A percentile compares a stretch with the other conserved stretches of the same genome.
Conservation (phyloP, 805 yeast genomes). For the Metschnikowia chrysomelidarum region DNA sequence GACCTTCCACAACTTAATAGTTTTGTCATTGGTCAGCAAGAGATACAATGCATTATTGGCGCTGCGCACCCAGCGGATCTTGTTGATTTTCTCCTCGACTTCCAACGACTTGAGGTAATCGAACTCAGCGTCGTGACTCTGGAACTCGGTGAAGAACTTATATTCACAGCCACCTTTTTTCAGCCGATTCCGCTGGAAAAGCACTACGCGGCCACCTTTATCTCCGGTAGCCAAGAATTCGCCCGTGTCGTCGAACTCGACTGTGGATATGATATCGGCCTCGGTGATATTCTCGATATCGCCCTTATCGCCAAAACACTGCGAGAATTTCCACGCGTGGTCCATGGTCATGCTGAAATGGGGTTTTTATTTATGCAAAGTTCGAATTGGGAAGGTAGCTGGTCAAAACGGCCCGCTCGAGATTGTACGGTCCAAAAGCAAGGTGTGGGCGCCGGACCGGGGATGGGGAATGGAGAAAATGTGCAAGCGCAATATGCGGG, state of each 20-base stretch:
- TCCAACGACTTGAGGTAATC: conserved; percentile 94
- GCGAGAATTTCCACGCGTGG: conserved; percentile 79
- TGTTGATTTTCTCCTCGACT: conserved; percentile 96
- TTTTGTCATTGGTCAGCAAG: conserved; percentile 92
- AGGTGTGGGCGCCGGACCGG: too few species aligned
- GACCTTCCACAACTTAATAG: conserved; percentile 97
- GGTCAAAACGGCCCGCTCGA: too few species aligned
- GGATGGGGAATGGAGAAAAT: too few species aligned
- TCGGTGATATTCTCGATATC: conserved; percentile 94
- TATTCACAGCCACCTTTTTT: conserved; percentile 76
- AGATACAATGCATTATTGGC: conserved; percentile 88
- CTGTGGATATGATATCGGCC: conserved; percentile 96
- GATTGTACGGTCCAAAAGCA: too few species aligned
- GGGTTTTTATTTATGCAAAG: too few species aligned
- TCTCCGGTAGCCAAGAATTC: conserved; percentile 97
- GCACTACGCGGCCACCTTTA: conserved; percentile 95
- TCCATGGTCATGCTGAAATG: conserved; percentile 27
- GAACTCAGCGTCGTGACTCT: conserved; percentile 97
- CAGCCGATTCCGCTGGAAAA: conserved; percentile 82
- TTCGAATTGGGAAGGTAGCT: too few species aligned
- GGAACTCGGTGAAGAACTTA: conserved; percentile 94
- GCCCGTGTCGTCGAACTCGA: conserved; percentile 93
- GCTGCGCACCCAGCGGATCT: conserved; percentile 92
- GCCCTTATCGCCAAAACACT: conserved; percentile 98
- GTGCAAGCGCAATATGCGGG: too few species aligned